Base-by-base conservation (phyloP, 345 rosid species). In the Gossypium rotundifolium region DNA sequence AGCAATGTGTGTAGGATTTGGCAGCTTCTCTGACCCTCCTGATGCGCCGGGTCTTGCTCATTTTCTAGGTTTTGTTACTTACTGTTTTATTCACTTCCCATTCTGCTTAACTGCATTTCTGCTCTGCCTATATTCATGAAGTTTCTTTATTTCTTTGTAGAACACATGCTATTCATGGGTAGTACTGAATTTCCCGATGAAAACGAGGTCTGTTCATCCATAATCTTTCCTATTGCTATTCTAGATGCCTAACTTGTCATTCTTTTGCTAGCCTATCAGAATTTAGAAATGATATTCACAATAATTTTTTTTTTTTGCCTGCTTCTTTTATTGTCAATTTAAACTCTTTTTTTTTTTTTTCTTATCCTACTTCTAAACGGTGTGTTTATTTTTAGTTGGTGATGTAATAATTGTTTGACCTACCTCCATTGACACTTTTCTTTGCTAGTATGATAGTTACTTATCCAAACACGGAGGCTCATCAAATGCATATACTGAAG, bases 111-210 rank as follows among this genome's bases (percentile, higher is more conserved):
- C 25, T 65, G 12, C 11, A 62, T 20, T 18, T 55, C 44, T 29
- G 27, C 27, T 9, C 18, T 45, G 20, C 52, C 65, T 23, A 76
- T 74, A 57, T 53, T 76, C 62, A 51, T n/a, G 16, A 44, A 2
- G 6, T 7, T 77, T 45, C 10, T 75, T 45, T 70, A 51, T 70
- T 29, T 75, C 61, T 73, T 78, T 75, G 75, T 86, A 93, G 98
- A 95, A 74, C 99, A 95, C 88, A 95, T 95, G 99, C 92, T 95
- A n/a, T 95, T 93, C 87, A 93, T 95, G 98, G 98, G 99, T 70
- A 95, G 99, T 81, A 74, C 84, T 8, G 94, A 87, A 54, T 95
- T 91, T 82, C 97, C 98, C 3, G 97, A 95, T 68, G 99, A 95
- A 77, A 95, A 95, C 76, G 99, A 95, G 96, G 99, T 95, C 44